These are phyloP conservation scores for Xylogone sp. DNA, from an alignment of 2,329 filamentous ascomycete species.

Conservation along the genomic window DNA sequence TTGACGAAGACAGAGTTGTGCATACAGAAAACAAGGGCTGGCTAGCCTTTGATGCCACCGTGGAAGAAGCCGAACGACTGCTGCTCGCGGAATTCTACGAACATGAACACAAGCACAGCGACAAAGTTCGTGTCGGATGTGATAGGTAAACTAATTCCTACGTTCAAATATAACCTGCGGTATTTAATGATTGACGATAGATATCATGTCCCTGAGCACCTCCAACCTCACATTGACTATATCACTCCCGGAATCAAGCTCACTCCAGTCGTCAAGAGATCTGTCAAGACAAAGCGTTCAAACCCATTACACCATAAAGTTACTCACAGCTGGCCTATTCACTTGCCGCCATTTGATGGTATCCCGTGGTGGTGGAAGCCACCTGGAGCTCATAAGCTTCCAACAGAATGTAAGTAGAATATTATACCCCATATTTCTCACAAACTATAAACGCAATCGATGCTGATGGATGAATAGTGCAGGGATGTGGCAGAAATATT, in stretches of 20 bases:
- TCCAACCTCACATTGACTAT: conserved; percentile 25
- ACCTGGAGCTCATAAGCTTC: not conserved
- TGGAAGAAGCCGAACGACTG: conserved; percentile 29
- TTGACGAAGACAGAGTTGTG: conserved; percentile 25
- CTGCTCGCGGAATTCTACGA: conserved; percentile 31
- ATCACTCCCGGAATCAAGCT: conserved; percentile 25
- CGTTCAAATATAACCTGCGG: not conserved
- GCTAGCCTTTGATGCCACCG: conserved; percentile 32
- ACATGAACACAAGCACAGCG: conserved; percentile 25
- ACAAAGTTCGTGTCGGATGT: conserved; percentile 42
- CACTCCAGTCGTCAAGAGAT: conserved; percentile 7
- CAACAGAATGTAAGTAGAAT: not conserved
- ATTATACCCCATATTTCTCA: too few species aligned
- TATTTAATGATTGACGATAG: conserved; percentile 5
- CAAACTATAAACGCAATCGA: too few species aligned
- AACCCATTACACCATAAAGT: conserved; percentile 5
- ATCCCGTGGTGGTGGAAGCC: not conserved
- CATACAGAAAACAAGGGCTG: conserved; percentile 30
- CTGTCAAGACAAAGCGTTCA: conserved; percentile 8
- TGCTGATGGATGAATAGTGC: not conserved
- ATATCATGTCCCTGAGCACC: conserved; percentile 32
- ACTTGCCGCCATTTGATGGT: not conserved
- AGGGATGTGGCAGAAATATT: conserved; percentile 5
- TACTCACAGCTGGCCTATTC: conserved; percentile 1
- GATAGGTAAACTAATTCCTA: conserved; percentile 31